phyloP scores from a whole-genome alignment of 1,284 basidiomycete species.

The Trametes polyzona region DNA sequence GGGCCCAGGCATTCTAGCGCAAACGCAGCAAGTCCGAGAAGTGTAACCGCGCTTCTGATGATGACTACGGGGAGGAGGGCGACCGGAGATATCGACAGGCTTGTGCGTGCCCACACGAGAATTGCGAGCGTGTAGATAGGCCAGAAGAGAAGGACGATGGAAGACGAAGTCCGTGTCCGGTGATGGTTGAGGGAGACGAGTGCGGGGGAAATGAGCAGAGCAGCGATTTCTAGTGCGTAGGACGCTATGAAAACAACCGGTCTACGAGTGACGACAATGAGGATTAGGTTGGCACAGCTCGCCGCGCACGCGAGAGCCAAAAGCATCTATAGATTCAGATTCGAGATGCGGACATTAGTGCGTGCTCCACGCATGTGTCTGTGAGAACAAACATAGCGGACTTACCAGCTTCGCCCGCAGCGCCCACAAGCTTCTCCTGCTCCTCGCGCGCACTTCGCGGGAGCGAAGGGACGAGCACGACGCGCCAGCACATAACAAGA shows the following conservation, averaged over 20 bases:
- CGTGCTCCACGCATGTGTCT: not conserved
- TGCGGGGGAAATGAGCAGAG: conserved; percentile 48
- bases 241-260: conserved; percentile 56
- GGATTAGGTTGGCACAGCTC: conserved; percentile 44
- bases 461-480: conserved; percentile 41
- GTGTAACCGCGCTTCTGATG: conserved; percentile 52
- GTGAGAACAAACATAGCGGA: conserved; percentile 12
- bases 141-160: conserved; percentile 84
- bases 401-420: conserved; percentile 69
- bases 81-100: conserved; percentile 38
- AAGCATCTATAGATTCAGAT: conserved; percentile 41
- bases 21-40: conserved; percentile 63
- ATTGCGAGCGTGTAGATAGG: conserved; percentile 65
- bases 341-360: conserved; percentile 4
- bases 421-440: conserved; percentile 48
- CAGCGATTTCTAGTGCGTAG: conserved; percentile 62
- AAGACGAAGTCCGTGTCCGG: conserved; percentile 77
- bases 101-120: conserved; percentile 68
- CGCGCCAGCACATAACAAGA: conserved; percentile 49
- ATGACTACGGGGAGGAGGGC: conserved; percentile 42
- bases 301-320: conserved; percentile 46
- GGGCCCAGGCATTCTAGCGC: conserved; percentile 75
- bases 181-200: conserved; percentile 76
- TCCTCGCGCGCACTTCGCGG: conserved; percentile 34
- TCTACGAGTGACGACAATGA: conserved; percentile 41